Conservation (phyloP, 371 early-diverging fungal genomes). For the Batrachochytrium dendrobatidis region DNA sequence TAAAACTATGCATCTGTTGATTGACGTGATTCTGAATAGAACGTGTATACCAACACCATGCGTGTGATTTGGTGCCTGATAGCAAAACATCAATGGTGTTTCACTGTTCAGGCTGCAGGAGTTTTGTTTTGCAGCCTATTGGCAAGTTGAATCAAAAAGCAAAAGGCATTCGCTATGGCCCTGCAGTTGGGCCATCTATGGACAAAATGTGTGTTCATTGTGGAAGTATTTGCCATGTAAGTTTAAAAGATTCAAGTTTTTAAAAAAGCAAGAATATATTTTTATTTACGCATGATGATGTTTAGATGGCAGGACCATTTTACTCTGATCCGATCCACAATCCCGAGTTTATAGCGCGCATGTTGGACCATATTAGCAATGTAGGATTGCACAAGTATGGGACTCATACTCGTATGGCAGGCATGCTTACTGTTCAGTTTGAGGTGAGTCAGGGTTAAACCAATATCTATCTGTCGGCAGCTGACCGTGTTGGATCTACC, state of each 20-base stretch:
- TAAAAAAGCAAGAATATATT: background rate
- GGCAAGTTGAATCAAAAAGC: constrained; percentile 44
- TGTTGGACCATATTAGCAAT: constrained; percentile 59
- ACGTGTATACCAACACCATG: background rate
- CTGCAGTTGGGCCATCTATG: constrained; percentile 55
- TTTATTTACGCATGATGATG: background rate
- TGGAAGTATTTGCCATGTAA: constrained; percentile 53
- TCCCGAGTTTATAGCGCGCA: constrained; percentile 60
- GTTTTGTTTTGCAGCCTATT: constrained; percentile 61
- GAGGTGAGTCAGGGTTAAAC: constrained; percentile 47
- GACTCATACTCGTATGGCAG: constrained; percentile 81
- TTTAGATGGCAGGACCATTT: constrained; percentile 92
- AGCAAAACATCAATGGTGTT: constrained; percentile 75
- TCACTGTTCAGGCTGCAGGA: constrained; percentile 77
- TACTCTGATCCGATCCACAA: constrained; percentile 85
- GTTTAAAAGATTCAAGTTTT: background rate
- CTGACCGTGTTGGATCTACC: constrained; percentile 33
- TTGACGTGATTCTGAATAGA: background rate
- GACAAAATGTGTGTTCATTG: constrained; percentile 64
- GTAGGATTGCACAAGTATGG: constrained; percentile 46
- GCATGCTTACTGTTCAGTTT: constrained; percentile 87
- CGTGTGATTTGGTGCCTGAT: constrained; percentile 1
- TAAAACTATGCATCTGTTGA: constrained; percentile 17
- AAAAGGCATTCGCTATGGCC: constrained; percentile 17
- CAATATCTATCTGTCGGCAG: background rate